Percentiles rank a stretch among this genome's conserved stretches.
phyloP scores from a whole-genome alignment of 306 rosid genomes.

The Lathyrus sativus region DNA sequence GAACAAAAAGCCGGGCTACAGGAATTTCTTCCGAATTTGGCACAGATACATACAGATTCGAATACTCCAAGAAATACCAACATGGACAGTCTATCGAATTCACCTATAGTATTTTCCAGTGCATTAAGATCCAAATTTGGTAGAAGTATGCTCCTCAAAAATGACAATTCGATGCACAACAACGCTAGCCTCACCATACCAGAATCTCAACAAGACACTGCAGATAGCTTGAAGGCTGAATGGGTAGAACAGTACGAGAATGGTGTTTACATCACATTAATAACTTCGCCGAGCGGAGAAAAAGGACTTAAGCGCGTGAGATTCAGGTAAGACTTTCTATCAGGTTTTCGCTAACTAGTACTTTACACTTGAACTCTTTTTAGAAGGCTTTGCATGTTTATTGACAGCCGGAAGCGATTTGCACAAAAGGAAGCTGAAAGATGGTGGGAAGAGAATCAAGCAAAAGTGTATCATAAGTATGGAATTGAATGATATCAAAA shows the following conservation, averaged over 20 bases:
- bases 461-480: slow-evolving; percentile 44
- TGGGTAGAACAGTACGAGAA: slow-evolving; percentile 75
- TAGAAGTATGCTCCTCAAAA: slow-evolving; percentile 43
- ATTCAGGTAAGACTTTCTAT: slow-evolving; percentile 56
- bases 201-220: slow-evolving; percentile 47
- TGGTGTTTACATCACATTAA: slow-evolving; percentile 75
- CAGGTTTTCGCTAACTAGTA: no score
- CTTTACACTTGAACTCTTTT: no score
- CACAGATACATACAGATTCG: slow-evolving; percentile 46
- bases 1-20: slow-evolving; percentile 47
- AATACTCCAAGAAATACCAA: slow-evolving; percentile 46
- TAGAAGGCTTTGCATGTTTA: neutral
- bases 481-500: slow-evolving; percentile 6
- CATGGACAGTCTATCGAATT: slow-evolving; percentile 51
- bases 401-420: slow-evolving; percentile 69
- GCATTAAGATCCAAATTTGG: slow-evolving; percentile 58
- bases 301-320: slow-evolving; percentile 75
- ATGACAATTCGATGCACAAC: slow-evolving; percentile 39
- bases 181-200: slow-evolving; percentile 31
- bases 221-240: slow-evolving; percentile 48
- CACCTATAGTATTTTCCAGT: slow-evolving; percentile 61
- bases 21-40: slow-evolving; percentile 44
- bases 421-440: slow-evolving; percentile 65
- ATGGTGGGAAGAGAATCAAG: slow-evolving; percentile 95
- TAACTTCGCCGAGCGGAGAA: slow-evolving; percentile 63